Evolutionary conservation across 495 filamentous ascomycete species (phyloP).

Genomic region (Penicillium ucsense): DNA sequence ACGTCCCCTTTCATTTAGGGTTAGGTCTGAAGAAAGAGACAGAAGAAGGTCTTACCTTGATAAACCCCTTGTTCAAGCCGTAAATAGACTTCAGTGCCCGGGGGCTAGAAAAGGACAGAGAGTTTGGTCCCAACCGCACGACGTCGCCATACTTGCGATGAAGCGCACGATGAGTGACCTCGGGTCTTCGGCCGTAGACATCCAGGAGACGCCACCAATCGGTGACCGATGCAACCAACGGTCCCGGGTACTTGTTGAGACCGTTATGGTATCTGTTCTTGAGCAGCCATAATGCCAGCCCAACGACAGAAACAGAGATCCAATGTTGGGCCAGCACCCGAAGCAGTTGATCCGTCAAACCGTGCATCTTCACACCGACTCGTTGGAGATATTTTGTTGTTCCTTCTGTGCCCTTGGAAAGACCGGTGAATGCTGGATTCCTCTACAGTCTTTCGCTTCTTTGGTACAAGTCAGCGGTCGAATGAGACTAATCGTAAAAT

Average conservation of each 20-base stretch:
- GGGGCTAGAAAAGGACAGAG: constrained; percentile 57
- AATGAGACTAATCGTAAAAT: too few relatives aligned
- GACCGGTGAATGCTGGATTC: too few relatives aligned
- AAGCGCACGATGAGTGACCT: constrained; percentile 54
- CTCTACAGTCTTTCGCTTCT: too few relatives aligned
- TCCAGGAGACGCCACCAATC: constrained; percentile 54
- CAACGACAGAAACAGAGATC: constrained; percentile 1
- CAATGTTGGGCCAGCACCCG: constrained; percentile 5
- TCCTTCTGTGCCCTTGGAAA: too few relatives aligned
- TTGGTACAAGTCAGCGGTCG: too few relatives aligned
- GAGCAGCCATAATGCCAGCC: constrained; percentile 1
- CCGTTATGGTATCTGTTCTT: constrained; percentile 9
- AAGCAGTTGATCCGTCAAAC: constrained; percentile 6
- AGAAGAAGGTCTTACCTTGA: constrained; percentile 43
- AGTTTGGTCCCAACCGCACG: constrained; percentile 59
- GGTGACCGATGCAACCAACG: neutral
- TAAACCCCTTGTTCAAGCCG: constrained; percentile 73
- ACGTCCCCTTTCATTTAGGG: neutral
- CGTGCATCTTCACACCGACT: constrained; percentile 1
- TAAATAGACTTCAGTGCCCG: constrained; percentile 65
- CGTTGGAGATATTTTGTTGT: neutral
- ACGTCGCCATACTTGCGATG: constrained; percentile 65
- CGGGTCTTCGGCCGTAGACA: constrained; percentile 50
- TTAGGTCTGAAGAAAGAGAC: neutral
- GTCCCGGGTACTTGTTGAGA: constrained; percentile 4